These are phyloP conservation scores for Spiraea crenata DNA, from an alignment of 331 rosid species.

Conservation along the genomic window DNA sequence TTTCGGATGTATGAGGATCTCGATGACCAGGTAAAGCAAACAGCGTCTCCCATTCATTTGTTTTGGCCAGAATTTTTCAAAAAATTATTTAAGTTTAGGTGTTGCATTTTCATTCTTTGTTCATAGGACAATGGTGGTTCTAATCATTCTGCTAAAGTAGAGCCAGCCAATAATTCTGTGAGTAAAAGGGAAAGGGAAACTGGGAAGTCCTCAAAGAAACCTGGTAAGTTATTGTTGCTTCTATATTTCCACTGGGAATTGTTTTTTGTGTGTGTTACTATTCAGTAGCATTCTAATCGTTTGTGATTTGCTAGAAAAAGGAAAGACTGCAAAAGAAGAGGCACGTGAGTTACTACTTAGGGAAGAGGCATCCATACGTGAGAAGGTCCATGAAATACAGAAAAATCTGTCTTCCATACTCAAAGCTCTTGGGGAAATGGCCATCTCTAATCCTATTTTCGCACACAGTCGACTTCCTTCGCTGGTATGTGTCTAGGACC, in stretches of 20 bases:
- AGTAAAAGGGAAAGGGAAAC: slow-evolving; percentile 80
- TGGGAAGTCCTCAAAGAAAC: slow-evolving; percentile 64
- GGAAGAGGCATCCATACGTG: slow-evolving; percentile 84
- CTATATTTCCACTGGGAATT: slow-evolving; percentile 10
- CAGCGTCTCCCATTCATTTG: neutral
- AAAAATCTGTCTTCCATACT: slow-evolving; percentile 61
- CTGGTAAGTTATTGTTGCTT: slow-evolving; percentile 58
- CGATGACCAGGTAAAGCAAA: slow-evolving; percentile 48
- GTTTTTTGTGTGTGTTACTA: slow-evolving; percentile 13
- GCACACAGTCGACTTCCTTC: slow-evolving; percentile 88
- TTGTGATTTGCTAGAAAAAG: slow-evolving; percentile 57
- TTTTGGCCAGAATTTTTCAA: neutral
- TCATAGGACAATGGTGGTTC: slow-evolving; percentile 56
- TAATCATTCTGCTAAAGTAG: slow-evolving; percentile 65
- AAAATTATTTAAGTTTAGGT: slow-evolving; percentile 3
- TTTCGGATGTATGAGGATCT: slow-evolving; percentile 71
- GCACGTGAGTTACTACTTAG: slow-evolving; percentile 76
- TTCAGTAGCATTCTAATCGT: neutral
- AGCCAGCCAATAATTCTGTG: slow-evolving; percentile 48
- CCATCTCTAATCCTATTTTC: slow-evolving; percentile 79
- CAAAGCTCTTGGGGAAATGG: slow-evolving; percentile 87
- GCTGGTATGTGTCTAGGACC: slow-evolving; percentile 57
- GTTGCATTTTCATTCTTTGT: slow-evolving; percentile 16
- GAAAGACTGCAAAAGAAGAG: slow-evolving; percentile 90
- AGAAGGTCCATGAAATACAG: slow-evolving; percentile 63